phyloP scores from a whole-genome alignment of 768 basidiomycete species.

The Mycena pura region DNA sequence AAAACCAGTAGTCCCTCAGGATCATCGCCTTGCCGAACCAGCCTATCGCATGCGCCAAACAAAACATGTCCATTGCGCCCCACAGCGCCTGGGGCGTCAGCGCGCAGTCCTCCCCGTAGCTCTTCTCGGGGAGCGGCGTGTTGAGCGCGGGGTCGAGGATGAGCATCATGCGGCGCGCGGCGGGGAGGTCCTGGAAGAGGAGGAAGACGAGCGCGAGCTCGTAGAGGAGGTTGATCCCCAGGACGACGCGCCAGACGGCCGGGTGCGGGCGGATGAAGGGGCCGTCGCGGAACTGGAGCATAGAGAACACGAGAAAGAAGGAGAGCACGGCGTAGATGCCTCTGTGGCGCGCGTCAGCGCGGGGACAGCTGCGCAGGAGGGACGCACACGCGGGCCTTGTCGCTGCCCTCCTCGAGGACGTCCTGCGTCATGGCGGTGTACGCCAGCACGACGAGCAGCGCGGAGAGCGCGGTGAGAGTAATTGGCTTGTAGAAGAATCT shows the following conservation, averaged over 20 bases:
- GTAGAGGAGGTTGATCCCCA: slow-evolving; percentile 85
- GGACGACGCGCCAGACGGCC: slow-evolving; percentile 81
- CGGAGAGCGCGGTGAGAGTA: slow-evolving; percentile 75
- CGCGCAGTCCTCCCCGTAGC: slow-evolving; percentile 82
- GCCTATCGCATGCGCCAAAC: slow-evolving; percentile 82
- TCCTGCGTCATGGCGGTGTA: slow-evolving; percentile 87
- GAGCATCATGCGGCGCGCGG: slow-evolving; percentile 70
- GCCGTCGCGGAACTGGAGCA: slow-evolving; percentile 90
- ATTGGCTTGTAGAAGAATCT: slow-evolving; percentile 90
- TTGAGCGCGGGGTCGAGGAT: slow-evolving; percentile 58
- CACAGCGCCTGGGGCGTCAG: slow-evolving; percentile 68
- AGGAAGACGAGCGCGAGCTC: slow-evolving; percentile 84
- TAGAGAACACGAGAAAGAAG: slow-evolving; percentile 81
- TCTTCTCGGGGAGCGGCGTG: slow-evolving; percentile 81
- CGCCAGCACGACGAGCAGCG: slow-evolving; percentile 71
- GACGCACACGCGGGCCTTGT: slow-evolving; percentile 81
- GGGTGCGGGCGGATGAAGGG: slow-evolving; percentile 90
- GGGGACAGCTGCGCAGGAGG: not conserved
- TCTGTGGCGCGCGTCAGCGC: slow-evolving; percentile 44
- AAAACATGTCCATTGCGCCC: slow-evolving; percentile 89
- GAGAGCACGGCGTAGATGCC: slow-evolving; percentile 78
- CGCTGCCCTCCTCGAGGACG: slow-evolving; percentile 82
- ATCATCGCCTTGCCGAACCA: slow-evolving; percentile 95
- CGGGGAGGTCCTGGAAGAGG: slow-evolving; percentile 83
- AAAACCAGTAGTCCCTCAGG: slow-evolving; percentile 92